A percentile compares a stretch with the other conserved stretches of the same genome.
These are phyloP conservation scores for Amanita jacksonii DNA, from an alignment of 768 basidiomycete genomes.

Conservation along the genomic window DNA sequence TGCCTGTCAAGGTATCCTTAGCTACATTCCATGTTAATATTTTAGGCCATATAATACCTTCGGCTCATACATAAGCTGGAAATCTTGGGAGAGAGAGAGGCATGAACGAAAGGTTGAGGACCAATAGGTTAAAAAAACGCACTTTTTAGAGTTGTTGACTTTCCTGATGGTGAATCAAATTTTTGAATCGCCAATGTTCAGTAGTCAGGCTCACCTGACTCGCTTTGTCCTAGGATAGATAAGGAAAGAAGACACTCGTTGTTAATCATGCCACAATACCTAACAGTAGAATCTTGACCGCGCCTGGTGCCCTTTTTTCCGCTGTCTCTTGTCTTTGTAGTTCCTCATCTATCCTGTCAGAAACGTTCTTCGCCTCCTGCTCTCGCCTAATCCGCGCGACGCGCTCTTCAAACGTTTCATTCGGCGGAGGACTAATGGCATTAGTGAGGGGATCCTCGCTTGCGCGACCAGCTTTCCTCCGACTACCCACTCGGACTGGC, in stretches of 20 bases:
- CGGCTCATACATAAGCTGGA: conserved; percentile 56
- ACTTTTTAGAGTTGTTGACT: conserved; percentile 78
- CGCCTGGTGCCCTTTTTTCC: conserved; percentile 36
- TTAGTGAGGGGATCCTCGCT: conserved; percentile 35
- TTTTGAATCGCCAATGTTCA: neutral
- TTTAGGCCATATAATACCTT: no score
- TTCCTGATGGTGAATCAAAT: conserved; percentile 34
- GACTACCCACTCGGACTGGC: neutral
- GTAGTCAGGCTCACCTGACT: conserved; percentile 50
- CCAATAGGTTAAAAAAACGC: no score
- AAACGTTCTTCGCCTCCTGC: conserved; percentile 41
- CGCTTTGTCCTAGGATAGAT: conserved; percentile 55
- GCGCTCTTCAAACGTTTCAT: conserved; percentile 39
- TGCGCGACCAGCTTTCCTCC: neutral
- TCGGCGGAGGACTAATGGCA: conserved; percentile 40
- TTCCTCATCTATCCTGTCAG: conserved; percentile 58
- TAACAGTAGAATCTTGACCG: conserved; percentile 51
- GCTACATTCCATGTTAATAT: no score
- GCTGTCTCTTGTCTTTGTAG: conserved; percentile 39
- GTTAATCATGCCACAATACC: no score
- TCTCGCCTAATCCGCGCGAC: conserved; percentile 37
- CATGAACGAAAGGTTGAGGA: no score
- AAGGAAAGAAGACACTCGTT: no score
- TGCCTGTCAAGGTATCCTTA: conserved; percentile 33
- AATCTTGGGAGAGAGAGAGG: no score